Evolutionary conservation across 352 stramenopile genomes (phyloP), one percentile per base, ranked within the genome.

Genomic region (Globisporangium splendens): DNA sequence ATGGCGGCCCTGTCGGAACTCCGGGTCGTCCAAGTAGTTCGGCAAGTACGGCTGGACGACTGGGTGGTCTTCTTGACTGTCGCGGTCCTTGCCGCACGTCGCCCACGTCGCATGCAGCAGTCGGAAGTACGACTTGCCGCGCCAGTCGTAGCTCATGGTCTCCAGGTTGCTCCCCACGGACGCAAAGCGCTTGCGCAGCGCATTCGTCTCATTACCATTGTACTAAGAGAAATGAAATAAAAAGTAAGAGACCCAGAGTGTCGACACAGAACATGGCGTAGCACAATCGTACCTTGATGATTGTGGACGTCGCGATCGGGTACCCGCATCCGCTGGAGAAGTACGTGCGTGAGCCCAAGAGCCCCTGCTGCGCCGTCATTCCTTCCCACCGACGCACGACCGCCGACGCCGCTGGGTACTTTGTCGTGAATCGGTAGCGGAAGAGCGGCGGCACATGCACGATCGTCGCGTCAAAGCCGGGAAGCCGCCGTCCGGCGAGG

Each of bases 301-400:
- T 78, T 8, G 80, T 93, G 22, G 75, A 83, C 35, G 88, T 86
- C 33, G 72, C 82, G 39, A 96, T 48, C 11, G 88, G 88, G 39
- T 96, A 96, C 10, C 87, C 83, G n/a, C 86, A 89, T 18, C 73
- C 82, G 42, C 83, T 71, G 1, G 87, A 96, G 54, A 95, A 88
- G 61, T 93, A 96, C 2, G 95, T 56, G 10, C 87, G 73, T 8
- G 77, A 73, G 35, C 91, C 76, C 10, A 90, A 46, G 5, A 95
- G 52, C 18, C 86, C 84, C 28, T 92, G 75, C 59, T 91, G 75
- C 3, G 69, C 70, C 14, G 75, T 86, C 28, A 73, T 70, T 8
- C 60, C 81, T 49, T 93, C 84, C 84, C 84, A 94, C 11, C 83
- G 82, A 3, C 84, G 69, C 55, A 95, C 84, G 20, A 93, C 82